These are phyloP conservation scores for Alternaria rosae DNA, from an alignment of 2,329 filamentous ascomycete genomes.

Conservation along the genomic window DNA sequence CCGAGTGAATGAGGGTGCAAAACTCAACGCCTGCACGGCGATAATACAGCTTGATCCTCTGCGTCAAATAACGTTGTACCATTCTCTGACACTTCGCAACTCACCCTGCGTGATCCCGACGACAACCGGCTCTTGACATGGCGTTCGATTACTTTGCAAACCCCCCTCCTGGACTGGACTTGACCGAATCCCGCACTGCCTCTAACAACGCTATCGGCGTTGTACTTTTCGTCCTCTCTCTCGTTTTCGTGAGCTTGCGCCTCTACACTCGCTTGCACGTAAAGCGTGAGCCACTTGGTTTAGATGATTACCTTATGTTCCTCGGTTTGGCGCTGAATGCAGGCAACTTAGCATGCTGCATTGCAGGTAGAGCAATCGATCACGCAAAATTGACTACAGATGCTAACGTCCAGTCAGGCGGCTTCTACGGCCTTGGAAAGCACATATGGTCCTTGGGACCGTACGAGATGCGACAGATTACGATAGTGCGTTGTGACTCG, in stretches of 20 bases:
- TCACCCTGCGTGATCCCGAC: neutral
- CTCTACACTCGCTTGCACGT: constrained; percentile 26
- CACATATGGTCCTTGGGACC: constrained; percentile 32
- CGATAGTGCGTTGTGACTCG: constrained; percentile 20
- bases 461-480: constrained; percentile 36
- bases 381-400: neutral
- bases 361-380: constrained; percentile 19
- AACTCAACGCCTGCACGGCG: neutral
- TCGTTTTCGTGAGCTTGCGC: constrained; percentile 28
- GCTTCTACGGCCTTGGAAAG: constrained; percentile 34
- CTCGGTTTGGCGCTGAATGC: constrained; percentile 29
- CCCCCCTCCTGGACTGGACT: constrained; percentile 25
- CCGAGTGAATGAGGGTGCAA: neutral
- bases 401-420: constrained; percentile 13
- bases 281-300: constrained; percentile 23
- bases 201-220: constrained; percentile 32
- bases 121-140: neutral
- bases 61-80: neutral
- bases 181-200: constrained; percentile 30
- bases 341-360: constrained; percentile 34
- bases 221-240: constrained; percentile 27
- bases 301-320: constrained; percentile 37
- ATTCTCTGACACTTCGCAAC: neutral
- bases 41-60: neutral
- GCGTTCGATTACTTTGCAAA: constrained; percentile 20